Evolutionary conservation across 1,284 basidiomycete genomes (phyloP), one percentile per base, ranked within the genome.

Genomic region (Moesziomyces globuligerus): DNA sequence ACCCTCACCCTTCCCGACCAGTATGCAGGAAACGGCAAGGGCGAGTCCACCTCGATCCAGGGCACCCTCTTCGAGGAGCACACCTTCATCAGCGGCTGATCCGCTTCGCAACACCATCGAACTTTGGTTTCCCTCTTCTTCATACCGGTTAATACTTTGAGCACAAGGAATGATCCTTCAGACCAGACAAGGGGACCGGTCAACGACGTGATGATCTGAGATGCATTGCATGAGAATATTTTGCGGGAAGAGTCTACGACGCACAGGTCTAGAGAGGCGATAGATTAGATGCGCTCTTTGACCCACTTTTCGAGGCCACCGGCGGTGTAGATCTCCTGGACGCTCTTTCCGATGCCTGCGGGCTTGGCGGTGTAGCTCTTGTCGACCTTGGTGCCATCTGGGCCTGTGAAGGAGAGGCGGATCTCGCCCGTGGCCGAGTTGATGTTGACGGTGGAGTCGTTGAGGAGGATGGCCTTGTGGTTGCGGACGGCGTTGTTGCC

Each of bases 61-160:
- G 94, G 94, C 5, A 83, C 82, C 42, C 46, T 93, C 29, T 97
- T 91, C 85, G 92, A 88, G 81, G 94, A 98, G 82, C 91, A 93
- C 1, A 91, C 93, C 4, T 97, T 92, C 84, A 91, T 98, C 72
- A 74, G 69, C 32, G 71, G 67, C 44, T 75, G 46, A 46, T 29
- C 17, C 15, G 23, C 4, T 10, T 43, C 29, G 6, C 9, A 15
- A 32, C 10, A 32, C 29, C n/a, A 15, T 5, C 10, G 17, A 6
- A 15, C 28, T 17, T 15, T 5, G 17, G 13, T 32, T 32, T 32
- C 29, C 13, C 29, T 32, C 29, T 15, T 32, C 17, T 32, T 11
- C 7, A 32, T 15, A n/a, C 13, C 13, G 29, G 8, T 15, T 32
- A 3, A 1, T 32, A 15, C 29, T 32, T 5, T 32, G 29, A 15